Evolutionary conservation across 179 eudicot species (phyloP).

Genomic region (Carnegiea gigantea): DNA sequence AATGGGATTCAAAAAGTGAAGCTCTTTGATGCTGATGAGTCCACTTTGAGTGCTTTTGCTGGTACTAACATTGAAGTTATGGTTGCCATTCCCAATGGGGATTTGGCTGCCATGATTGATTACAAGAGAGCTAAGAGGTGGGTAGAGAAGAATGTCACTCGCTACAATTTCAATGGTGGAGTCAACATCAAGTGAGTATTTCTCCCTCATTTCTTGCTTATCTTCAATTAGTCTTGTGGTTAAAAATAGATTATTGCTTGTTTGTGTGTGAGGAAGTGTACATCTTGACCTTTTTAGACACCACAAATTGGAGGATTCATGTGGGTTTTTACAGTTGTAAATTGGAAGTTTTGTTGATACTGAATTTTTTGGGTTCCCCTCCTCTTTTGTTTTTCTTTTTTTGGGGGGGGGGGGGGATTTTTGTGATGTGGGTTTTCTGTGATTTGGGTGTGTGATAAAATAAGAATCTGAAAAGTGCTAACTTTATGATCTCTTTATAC

Average conservation of each 20-base stretch:
- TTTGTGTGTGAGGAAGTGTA: background rate
- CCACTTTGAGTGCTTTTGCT: slow-evolving; percentile 61
- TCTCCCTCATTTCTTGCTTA: background rate
- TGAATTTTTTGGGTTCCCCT: too few species aligned
- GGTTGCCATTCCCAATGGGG: slow-evolving; percentile 86
- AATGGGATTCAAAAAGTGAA: slow-evolving; percentile 81
- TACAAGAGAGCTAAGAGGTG: slow-evolving; percentile 58
- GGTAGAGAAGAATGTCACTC: slow-evolving; percentile 65
- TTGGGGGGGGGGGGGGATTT: background rate
- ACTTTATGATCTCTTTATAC: background rate
- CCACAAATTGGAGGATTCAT: too few species aligned
- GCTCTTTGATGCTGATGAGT: slow-evolving; percentile 76
- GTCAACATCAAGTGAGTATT: slow-evolving; percentile 69
- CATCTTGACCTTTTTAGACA: too few species aligned
- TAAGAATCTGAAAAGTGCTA: background rate
- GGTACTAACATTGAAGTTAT: slow-evolving; percentile 77
- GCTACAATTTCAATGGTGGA: slow-evolving; percentile 67
- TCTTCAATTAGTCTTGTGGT: slow-evolving; percentile 1
- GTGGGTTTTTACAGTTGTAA: too few species aligned
- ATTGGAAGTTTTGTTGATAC: too few species aligned
- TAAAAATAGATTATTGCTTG: background rate
- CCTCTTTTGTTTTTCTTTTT: too few species aligned
- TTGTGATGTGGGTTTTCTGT: background rate
- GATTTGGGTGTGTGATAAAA: background rate
- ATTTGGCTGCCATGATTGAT: slow-evolving; percentile 49